These are phyloP conservation scores for Graphilbum fragrans DNA, from an alignment of 2,329 filamentous ascomycete genomes.

Conservation along the genomic window DNA sequence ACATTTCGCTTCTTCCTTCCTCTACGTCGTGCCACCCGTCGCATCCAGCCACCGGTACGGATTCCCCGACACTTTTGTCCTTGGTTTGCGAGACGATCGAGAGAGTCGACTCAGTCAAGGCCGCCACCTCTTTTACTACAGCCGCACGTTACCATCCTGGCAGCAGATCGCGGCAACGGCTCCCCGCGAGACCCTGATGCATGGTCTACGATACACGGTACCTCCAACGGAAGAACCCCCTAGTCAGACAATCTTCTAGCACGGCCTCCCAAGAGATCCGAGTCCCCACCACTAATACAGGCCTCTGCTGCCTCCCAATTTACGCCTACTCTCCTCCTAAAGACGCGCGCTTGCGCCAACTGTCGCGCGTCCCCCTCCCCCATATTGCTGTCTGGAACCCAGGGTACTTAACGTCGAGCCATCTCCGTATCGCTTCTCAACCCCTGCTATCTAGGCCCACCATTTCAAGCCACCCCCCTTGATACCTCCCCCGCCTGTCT, in stretches of 20 bases:
- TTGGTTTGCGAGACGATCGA: too few species aligned
- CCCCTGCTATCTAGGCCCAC: too few species aligned
- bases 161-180: not conserved
- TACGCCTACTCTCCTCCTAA: conserved; percentile 4
- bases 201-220: not conserved
- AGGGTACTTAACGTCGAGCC: too few species aligned
- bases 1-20: not conserved
- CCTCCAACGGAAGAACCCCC: not conserved
- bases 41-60: too few species aligned
- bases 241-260: not conserved
- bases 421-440: too few species aligned
- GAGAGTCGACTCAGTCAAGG: too few species aligned
- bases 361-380: conserved; percentile 15
- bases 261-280: conserved; percentile 4
- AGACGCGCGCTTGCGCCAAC: conserved; percentile 24
- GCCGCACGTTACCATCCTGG: not conserved
- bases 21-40: not conserved
- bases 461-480: too few species aligned
- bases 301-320: not conserved
- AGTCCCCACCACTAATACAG: conserved; percentile 3
- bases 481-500: too few species aligned
- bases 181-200: too few species aligned
- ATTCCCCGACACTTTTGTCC: too few species aligned
- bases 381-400: not conserved
- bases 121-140: too few species aligned